Percentiles rank a stretch among this genome's conserved stretches.
These are phyloP conservation scores for Ilex paraguariensis DNA, from an alignment of 305 asterid genomes.

Conservation along the genomic window DNA sequence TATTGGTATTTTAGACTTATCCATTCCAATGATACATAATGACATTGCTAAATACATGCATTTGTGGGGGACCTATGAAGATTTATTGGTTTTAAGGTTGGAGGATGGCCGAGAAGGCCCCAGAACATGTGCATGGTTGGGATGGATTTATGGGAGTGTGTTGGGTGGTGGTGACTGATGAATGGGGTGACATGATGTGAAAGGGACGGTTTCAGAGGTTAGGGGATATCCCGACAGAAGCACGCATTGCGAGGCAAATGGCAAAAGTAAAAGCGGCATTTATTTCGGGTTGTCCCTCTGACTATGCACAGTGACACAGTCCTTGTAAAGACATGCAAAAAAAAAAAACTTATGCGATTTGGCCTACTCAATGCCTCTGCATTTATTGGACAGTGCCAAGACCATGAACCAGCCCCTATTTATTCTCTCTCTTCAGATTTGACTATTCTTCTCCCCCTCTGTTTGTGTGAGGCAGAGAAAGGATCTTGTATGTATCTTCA, in stretches of 20 bases:
- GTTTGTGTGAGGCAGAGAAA: slow-evolving; percentile 7
- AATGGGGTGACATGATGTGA: slow-evolving; percentile 30
- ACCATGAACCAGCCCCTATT: slow-evolving; percentile 27
- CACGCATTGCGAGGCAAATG: slow-evolving; percentile 62
- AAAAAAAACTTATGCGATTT: slow-evolving; percentile 32
- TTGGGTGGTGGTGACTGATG: no score
- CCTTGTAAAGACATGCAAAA: slow-evolving; percentile 21
- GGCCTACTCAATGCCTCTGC: slow-evolving; percentile 33
- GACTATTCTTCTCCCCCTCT: slow-evolving; percentile 19
- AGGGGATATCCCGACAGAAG: slow-evolving; percentile 77
- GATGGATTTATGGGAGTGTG: no score
- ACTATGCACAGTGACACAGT: slow-evolving; percentile 14
- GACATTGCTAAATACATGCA: no score
- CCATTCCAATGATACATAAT: no score
- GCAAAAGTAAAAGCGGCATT: slow-evolving; percentile 50
- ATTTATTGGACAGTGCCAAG: slow-evolving; percentile 76
- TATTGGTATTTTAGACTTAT: no score
- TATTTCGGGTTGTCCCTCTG: slow-evolving; percentile 98
- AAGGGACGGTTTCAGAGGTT: slow-evolving; percentile 56
- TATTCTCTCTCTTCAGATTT: slow-evolving; percentile 14
- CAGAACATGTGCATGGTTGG: no score
- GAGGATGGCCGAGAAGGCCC: no score
- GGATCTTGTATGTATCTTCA: slow-evolving; percentile 12
- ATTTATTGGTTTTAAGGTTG: no score
- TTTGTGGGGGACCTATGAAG: no score